Conservation (phyloP, 257 asterid genomes). For the Nicotiana sylvestris region DNA sequence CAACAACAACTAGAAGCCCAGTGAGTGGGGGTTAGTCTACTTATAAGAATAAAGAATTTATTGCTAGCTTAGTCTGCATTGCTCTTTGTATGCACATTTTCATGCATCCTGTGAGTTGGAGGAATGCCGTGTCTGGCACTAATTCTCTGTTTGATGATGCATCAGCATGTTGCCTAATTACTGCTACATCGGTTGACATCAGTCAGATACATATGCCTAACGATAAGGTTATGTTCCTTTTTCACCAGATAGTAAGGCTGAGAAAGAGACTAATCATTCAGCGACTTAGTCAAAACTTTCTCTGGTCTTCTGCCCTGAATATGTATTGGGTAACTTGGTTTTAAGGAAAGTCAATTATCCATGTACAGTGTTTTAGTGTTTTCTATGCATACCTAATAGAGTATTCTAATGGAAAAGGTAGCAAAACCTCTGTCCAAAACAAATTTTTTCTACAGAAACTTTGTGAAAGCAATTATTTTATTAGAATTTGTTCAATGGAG, state of each 20-base stretch:
- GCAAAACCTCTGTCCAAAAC: neutral
- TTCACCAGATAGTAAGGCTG: neutral
- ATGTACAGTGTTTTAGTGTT: neutral
- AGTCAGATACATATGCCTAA: neutral
- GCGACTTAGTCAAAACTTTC: neutral
- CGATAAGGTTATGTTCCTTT: too few species aligned
- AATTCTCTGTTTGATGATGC: neutral
- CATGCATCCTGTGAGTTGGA: neutral
- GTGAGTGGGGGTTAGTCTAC: neutral
- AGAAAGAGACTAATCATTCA: neutral
- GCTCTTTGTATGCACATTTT: neutral
- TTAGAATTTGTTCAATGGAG: neutral
- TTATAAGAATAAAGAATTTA: neutral
- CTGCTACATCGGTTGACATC: neutral
- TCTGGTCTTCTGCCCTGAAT: neutral
- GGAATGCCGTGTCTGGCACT: neutral
- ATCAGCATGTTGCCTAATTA: neutral
- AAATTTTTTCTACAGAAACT: neutral
- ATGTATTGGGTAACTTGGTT: neutral
- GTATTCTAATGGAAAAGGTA: neutral
- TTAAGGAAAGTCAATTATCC: neutral
- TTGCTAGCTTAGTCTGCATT: neutral
- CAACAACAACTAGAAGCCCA: too few species aligned
- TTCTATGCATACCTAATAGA: neutral
- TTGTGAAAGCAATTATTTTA: neutral